phyloP scores from a whole-genome alignment of 179 eudicot species.

The Actinidia polygama region DNA sequence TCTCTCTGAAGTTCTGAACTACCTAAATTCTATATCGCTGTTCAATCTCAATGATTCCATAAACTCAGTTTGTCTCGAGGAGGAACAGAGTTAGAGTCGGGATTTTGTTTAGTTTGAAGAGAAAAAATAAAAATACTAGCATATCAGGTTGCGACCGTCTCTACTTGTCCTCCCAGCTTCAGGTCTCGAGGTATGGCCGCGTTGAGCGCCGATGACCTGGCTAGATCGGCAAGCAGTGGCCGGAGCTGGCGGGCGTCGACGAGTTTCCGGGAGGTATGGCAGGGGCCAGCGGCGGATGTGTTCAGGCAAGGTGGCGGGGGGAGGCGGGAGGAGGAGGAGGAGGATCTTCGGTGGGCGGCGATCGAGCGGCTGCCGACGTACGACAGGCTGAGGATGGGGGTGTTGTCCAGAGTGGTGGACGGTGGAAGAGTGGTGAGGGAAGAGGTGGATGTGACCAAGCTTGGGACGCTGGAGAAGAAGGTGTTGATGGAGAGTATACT shows the following conservation, averaged over 20 bases:
- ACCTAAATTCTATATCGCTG: no score
- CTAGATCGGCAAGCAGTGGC: constrained; percentile 31
- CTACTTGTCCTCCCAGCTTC: no score
- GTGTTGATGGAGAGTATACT: constrained; percentile 59
- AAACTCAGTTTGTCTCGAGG: no score
- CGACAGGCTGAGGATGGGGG: constrained; percentile 72
- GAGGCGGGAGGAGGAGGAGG: constrained; percentile 67
- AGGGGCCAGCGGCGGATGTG: constrained; percentile 32
- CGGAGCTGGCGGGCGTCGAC: constrained; percentile 23
- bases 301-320: constrained; percentile 23
- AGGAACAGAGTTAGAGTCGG: no score
- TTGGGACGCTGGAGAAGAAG: constrained; percentile 59
- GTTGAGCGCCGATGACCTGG: constrained; percentile 26
- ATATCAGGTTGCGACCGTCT: no score
- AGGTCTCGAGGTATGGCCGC: no score
- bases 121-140: no score
- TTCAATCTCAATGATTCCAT: no score
- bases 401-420: constrained; percentile 58
- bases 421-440: constrained; percentile 59
- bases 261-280: constrained; percentile 44
- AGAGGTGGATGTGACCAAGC: constrained; percentile 58
- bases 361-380: constrained; percentile 82
- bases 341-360: constrained; percentile 93
- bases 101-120: no score
- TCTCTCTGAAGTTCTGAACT: no score